These are phyloP conservation scores for Fraxinus baroniana DNA, from an alignment of 305 asterid genomes.

Conservation along the genomic window DNA sequence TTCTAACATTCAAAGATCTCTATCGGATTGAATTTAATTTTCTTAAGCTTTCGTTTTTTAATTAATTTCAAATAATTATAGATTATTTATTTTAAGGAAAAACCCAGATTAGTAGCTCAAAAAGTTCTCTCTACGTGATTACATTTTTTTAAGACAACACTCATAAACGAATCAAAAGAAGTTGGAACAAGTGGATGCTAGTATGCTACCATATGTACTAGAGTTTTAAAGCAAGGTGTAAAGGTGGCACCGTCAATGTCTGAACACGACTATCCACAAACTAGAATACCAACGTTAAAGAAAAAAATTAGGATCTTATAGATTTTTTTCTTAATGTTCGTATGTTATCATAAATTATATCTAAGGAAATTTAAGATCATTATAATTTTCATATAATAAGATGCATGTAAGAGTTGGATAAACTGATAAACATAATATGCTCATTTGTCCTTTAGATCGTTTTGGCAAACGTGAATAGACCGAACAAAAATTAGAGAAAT, in stretches of 20 bases:
- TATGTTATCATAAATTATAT: not conserved
- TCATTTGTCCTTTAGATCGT: not conserved
- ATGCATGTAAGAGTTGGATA: no score
- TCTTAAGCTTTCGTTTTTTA: not conserved
- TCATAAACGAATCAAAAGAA: not conserved
- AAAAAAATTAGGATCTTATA: not conserved
- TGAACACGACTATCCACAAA: not conserved
- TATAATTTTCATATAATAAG: not conserved
- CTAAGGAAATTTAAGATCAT: not conserved
- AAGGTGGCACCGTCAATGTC: not conserved
- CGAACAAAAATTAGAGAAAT: not conserved
- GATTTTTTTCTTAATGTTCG: not conserved
- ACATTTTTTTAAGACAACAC: not conserved
- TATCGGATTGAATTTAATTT: not conserved
- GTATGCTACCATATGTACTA: not conserved
- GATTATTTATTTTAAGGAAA: not conserved
- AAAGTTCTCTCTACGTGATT: not conserved
- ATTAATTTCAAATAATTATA: not conserved
- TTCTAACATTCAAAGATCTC: not conserved
- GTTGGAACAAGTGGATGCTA: not conserved
- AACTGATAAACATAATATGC: not conserved
- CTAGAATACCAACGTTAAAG: not conserved
- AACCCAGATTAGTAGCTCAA: not conserved
- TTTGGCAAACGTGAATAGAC: not conserved
- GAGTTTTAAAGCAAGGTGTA: not conserved